Percentiles rank a stretch among this genome's conserved stretches.
phyloP scores from a whole-genome alignment of 345 rosid species.

The Xanthoceras sorbifolium region DNA sequence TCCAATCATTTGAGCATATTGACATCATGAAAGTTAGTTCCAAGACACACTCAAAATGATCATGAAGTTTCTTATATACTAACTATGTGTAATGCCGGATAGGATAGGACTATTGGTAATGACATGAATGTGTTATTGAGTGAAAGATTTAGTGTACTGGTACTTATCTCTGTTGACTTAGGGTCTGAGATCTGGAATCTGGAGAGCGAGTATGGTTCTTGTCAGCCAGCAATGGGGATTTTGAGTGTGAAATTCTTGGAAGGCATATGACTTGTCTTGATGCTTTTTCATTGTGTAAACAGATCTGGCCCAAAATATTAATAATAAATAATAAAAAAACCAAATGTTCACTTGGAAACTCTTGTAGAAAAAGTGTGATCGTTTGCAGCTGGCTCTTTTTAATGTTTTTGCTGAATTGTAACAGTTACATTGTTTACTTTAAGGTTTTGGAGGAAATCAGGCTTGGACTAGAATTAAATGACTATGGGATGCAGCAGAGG shows the following conservation, averaged over 20 bases:
- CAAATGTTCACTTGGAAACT: neutral
- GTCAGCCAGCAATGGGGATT: too few species aligned
- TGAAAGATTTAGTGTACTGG: neutral
- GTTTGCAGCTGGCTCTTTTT: neutral
- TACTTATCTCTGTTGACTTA: neutral
- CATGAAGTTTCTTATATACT: slow-evolving; percentile 1
- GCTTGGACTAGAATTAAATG: slow-evolving; percentile 91
- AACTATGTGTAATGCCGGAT: neutral
- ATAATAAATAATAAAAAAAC: too few species aligned
- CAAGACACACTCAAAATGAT: neutral
- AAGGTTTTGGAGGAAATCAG: slow-evolving; percentile 99
- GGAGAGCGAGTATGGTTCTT: neutral
- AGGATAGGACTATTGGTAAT: neutral
- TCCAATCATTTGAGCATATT: neutral
- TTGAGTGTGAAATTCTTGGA: too few species aligned
- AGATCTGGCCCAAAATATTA: neutral
- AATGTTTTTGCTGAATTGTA: slow-evolving; percentile 5
- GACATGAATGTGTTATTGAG: neutral
- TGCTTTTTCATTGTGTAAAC: neutral
- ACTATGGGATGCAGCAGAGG: slow-evolving; percentile 95
- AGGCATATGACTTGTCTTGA: neutral
- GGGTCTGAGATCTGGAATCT: neutral
- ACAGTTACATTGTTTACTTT: slow-evolving; percentile 27
- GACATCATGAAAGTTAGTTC: neutral
- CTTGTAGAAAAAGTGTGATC: neutral